Evolutionary conservation across 164 flowering plant species (phyloP), one percentile per base, ranked within the genome.

Genomic region (Piper longum): DNA sequence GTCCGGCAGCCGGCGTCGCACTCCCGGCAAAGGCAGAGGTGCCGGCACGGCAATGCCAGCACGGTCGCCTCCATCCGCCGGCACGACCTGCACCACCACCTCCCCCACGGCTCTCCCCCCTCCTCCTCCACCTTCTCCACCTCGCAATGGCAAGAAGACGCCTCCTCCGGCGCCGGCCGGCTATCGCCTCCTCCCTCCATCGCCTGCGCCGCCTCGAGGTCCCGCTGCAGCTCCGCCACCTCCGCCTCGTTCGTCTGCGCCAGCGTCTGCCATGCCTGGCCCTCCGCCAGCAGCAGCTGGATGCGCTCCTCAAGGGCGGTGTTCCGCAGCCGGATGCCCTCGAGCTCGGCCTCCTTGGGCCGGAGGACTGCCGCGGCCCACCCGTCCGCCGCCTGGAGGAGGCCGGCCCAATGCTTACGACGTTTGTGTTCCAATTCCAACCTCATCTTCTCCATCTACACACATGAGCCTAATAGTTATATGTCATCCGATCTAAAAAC

Each of bases 11-110:
- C 68, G 6, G 70, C 45, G 13, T 73, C 76, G 67, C 78, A 75
- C 2, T 72, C 63, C 54, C 68, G 72, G 71, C 79, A 76, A 6
- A 76, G 62, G 63, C 79, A 76, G 55, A 76, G 74, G 57, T 76
- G 79, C n/a, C 79, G 67, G 62, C 79, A 76, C 0, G 79, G 79
- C 12, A 76, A 57, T 4, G 73, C 41, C 1, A 76, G 68, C 5
- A 76, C 74, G 4, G 72, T 73, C 4, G 64, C 67, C 8, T 73
- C 72, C 3, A 61, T 73, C 39, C 52, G 69, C 40, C 63, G 52
- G 67, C 79, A 76, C 3, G 66, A 57, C 42, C 54, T 76, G 66
- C 79, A 76, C 14, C 42, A 48, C 11, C 48, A 5, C 48, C 48
- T 5, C 48, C 48, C 48, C 8, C 8, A 9, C 8, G 2, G 36